These are phyloP conservation scores for Hymenochaete sp. DNA, from an alignment of 1,284 basidiomycete genomes.

Conservation along the genomic window DNA sequence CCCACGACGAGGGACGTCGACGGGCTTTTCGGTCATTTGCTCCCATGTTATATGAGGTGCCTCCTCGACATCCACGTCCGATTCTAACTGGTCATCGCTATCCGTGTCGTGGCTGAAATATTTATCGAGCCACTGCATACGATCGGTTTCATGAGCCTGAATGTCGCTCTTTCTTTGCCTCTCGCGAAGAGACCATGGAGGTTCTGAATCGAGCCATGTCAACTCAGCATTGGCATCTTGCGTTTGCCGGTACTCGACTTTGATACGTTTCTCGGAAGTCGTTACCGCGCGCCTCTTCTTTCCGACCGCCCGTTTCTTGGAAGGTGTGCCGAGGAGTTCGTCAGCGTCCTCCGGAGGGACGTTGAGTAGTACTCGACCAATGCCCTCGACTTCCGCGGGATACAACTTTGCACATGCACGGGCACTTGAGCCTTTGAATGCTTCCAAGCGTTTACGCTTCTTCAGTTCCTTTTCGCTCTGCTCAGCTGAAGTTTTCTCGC, in stretches of 20 bases:
- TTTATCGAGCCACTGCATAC: slow-evolving; percentile 28
- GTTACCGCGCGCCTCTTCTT: slow-evolving; percentile 26
- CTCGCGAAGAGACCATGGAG: slow-evolving; percentile 60
- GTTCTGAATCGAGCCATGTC: slow-evolving; percentile 65
- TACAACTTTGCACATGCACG: slow-evolving; percentile 33
- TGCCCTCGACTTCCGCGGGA: slow-evolving; percentile 55
- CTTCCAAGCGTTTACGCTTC: slow-evolving; percentile 54
- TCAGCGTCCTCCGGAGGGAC: slow-evolving; percentile 30
- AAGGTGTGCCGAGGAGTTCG: slow-evolving; percentile 20
- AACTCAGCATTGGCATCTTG: slow-evolving; percentile 18
- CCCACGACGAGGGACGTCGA: slow-evolving; percentile 32
- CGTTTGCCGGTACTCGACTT: no score
- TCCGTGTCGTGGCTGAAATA: slow-evolving; percentile 32
- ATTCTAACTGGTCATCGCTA: slow-evolving; percentile 26
- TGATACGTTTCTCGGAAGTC: neutral
- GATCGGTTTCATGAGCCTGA: slow-evolving; percentile 47
- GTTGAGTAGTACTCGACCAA: slow-evolving; percentile 57
- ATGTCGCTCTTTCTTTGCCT: slow-evolving; percentile 44
- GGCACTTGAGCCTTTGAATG: slow-evolving; percentile 37
- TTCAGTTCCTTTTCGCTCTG: slow-evolving; percentile 51
- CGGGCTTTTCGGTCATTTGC: slow-evolving; percentile 26
- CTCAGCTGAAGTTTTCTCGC: slow-evolving; percentile 22
- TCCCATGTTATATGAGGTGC: slow-evolving; percentile 28
- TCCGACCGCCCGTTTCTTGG: slow-evolving; percentile 29
- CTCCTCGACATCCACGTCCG: slow-evolving; percentile 25